Base-by-base conservation (phyloP, 306 rosid genomes). In the Begonia loranthoides region DNA sequence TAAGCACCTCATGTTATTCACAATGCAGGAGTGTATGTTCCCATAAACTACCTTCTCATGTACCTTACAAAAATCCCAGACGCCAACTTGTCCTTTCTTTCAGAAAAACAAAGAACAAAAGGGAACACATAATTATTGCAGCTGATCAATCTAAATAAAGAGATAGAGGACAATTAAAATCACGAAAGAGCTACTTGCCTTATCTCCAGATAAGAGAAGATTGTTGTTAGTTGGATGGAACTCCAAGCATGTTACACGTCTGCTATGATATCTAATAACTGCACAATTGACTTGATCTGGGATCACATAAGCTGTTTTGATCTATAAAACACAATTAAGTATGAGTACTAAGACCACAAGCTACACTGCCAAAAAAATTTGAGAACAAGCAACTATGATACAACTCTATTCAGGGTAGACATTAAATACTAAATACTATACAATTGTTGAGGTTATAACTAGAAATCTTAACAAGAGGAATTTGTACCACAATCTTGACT, bases 11-110 rank as follows among this genome's bases (percentile, higher is more conserved):
- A 89, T 89, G 52, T 82, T 89, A 66, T 82, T 89, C 45, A 82
- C 66, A 44, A 84, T 59, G 63, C 95, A 79, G 9, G 95, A 89
- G 67, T 89, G 97, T 57, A 84, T 75, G 61, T 77, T 64, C 55
- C 84, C 87, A 66, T 84, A 89, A 46, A 84, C 97, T 41, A 78
- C 68, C 68, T 73, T 84, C 73, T 89, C 97, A n/a, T 84, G 58
- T 22, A 89, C 89, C 60, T 72, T 84, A 49, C 12, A 76, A 51
- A 73, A 89, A 70, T 89, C 93, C 97, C 97, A 89, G 38, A 89
- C 83, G 73, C 97, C 97, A 76, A 89, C 73, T 76, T 89, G 97
- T 58, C 97, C 97, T 84, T 82, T 89, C 97, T 89, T 66, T 73
- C 54, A 57, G 19, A 47, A 60, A 45, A 65, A 57, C 62, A 40